Percentiles rank a stretch among this genome's conserved stretches.
Conservation (phyloP, 1,284 basidiomycete genomes). For the Tilletiaria anomala region DNA sequence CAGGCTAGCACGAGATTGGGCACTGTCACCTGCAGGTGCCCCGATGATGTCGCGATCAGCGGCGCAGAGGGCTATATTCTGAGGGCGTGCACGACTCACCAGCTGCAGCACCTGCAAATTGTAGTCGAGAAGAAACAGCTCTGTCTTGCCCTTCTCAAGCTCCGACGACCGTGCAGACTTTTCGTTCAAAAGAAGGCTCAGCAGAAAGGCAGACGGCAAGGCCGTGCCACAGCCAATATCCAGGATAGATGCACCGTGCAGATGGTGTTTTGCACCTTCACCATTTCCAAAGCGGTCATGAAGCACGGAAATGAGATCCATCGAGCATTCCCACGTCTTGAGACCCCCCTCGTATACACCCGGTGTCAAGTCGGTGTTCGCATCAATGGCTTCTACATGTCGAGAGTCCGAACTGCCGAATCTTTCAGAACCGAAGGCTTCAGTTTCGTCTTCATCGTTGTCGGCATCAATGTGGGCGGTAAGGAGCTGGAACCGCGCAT, state of each 20-base stretch:
- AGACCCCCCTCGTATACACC: constrained; percentile 88
- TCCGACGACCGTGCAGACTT: background rate
- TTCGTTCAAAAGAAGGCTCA: constrained; percentile 50
- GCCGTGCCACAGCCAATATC: constrained; percentile 88
- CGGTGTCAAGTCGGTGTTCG: constrained; percentile 76
- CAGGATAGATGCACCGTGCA: constrained; percentile 9
- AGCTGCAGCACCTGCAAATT: constrained; percentile 65
- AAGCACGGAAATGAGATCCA: constrained; percentile 53
- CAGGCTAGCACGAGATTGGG: constrained; percentile 74
- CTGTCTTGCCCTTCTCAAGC: constrained; percentile 2
- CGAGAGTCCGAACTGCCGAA: background rate
- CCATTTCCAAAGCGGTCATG: background rate
- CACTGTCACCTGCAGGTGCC: constrained; percentile 47
- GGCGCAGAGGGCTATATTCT: background rate
- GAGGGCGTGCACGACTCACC: constrained; percentile 40
- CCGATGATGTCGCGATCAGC: background rate
- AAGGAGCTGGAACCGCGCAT: constrained; percentile 79
- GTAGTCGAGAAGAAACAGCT: constrained; percentile 81
- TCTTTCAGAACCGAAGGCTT: background rate
- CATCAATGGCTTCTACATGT: constrained; percentile 54
- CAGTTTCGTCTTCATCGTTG: constrained; percentile 23
- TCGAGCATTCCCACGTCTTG: constrained; percentile 93
- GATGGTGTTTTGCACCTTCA: constrained; percentile 6
- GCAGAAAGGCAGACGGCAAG: constrained; percentile 61
- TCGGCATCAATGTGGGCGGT: constrained; percentile 33